Conservation (phyloP, 2,329 filamentous ascomycete species). For the Amphichorda felina region DNA sequence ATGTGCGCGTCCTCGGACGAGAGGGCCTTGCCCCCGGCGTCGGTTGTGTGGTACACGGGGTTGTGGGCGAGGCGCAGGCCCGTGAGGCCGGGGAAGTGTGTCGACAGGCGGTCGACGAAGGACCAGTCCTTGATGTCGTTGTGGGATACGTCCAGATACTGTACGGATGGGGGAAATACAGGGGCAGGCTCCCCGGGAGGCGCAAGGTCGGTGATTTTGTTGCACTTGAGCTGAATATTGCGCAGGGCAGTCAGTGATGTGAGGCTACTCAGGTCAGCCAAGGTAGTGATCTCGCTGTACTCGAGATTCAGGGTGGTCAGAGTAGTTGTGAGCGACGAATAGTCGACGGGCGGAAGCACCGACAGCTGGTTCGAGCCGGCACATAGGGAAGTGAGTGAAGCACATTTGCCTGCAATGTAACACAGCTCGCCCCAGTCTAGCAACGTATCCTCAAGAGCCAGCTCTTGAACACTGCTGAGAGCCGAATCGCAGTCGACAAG, state of each 20-base stretch:
- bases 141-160: constrained; percentile 62
- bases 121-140: constrained; percentile 59
- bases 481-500: constrained; percentile 20
- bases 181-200: constrained; percentile 15
- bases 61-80: constrained; percentile 77
- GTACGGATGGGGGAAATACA: constrained; percentile 40
- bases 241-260: constrained; percentile 37
- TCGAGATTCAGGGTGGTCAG: constrained; percentile 58
- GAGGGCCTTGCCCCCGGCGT: constrained; percentile 28
- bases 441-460: constrained; percentile 57
- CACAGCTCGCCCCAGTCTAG: constrained; percentile 55
- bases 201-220: constrained; percentile 44
- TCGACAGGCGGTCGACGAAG: constrained; percentile 59
- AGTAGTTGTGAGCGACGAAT: constrained; percentile 29
- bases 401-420: constrained; percentile 40
- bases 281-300: constrained; percentile 53
- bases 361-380: constrained; percentile 48
- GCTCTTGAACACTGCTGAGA: constrained; percentile 41
- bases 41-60: constrained; percentile 57
- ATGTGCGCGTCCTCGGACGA: constrained; percentile 76
- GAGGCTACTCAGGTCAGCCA: constrained; percentile 47
- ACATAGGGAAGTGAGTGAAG: constrained; percentile 34
- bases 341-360: constrained; percentile 29
- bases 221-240: constrained; percentile 63
- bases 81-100: constrained; percentile 59